phyloP scores from a whole-genome alignment of 345 rosid species.

The Viola odorata region DNA sequence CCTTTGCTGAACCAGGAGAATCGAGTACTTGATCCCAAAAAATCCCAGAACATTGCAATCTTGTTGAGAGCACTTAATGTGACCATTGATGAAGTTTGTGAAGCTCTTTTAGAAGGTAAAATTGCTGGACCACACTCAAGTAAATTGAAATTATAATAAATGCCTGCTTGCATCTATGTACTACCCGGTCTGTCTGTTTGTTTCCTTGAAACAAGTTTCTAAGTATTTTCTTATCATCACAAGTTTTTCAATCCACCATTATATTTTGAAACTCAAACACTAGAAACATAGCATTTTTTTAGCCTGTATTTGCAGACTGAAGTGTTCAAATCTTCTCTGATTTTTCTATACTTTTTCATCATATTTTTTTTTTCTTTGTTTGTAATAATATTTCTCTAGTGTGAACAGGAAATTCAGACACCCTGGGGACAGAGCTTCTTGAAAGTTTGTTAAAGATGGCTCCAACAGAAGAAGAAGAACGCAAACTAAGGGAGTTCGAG shows the following conservation, averaged over 20 bases:
- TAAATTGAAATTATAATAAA: not conserved
- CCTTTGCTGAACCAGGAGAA: slow-evolving; percentile 47
- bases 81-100: slow-evolving; percentile 89
- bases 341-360: no score
- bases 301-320: no score
- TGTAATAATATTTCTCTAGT: not conserved
- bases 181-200: not conserved
- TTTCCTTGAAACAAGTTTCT: no score
- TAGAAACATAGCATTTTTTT: not conserved
- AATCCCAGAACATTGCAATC: slow-evolving; percentile 89
- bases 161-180: not conserved
- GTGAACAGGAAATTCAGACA: slow-evolving; percentile 69
- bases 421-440: slow-evolving; percentile 84
- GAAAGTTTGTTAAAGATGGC: slow-evolving; percentile 94
- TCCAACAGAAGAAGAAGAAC: slow-evolving; percentile 85
- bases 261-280: not conserved
- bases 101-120: slow-evolving; percentile 80
- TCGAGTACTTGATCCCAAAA: slow-evolving; percentile 78
- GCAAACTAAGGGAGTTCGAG: slow-evolving; percentile 66
- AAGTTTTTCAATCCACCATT: no score
- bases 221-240: no score
- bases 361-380: not conserved
- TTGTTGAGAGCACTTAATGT: slow-evolving; percentile 88
- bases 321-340: no score
- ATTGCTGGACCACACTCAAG: not conserved